Evolutionary conservation across 306 rosid species (phyloP), one percentile per base, ranked within the genome.

Genomic region (Alnus glutinosa): DNA sequence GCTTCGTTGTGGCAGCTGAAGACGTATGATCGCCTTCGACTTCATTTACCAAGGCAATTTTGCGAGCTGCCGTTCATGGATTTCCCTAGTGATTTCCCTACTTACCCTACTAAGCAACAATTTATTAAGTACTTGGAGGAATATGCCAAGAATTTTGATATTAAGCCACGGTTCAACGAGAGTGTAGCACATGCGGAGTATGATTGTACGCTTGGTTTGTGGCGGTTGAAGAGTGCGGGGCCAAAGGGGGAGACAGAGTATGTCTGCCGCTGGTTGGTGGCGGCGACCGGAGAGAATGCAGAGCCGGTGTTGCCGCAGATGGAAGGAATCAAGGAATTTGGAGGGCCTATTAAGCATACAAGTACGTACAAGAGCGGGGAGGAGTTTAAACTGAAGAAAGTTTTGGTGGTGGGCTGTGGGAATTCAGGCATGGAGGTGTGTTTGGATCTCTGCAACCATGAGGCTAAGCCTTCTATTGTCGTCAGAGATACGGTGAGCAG

Each of bases 391-490:
- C 92, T 85, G 61, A 83, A 91, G 77, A 87, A 12, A 57, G 97
- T 93, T 77, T 86, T 93, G 90, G 98, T 93, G 4, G 98, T 93
- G 9, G 98, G 98, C 0, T 91, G 98, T 87, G 98, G 98, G n/a
- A 93, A 93, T 86, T 93, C 98, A 0, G 98, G 98, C 39, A 93
- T 93, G 98, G 98, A 93, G 85, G 97, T 91, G 10, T 93, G 98
- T 73, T 86, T 93, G 80, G 98, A 93, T 89, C 98, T 93, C 55
- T 91, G 94, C 80, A 87, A 91, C 82, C 81, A 87, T 83, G 75
- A 84, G 85, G 94, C 97, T 68, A 76, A 78, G 77, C 97, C 98
- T 71, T 87, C 94, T 49, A 92, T 93, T 82, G 92, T 87, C 1
- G 97, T 88, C 59, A 89, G 98, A 87, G 92, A 93, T 71, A 74